Conservation (phyloP, 352 stramenopile species). For the Lagenidium giganteum region DNA sequence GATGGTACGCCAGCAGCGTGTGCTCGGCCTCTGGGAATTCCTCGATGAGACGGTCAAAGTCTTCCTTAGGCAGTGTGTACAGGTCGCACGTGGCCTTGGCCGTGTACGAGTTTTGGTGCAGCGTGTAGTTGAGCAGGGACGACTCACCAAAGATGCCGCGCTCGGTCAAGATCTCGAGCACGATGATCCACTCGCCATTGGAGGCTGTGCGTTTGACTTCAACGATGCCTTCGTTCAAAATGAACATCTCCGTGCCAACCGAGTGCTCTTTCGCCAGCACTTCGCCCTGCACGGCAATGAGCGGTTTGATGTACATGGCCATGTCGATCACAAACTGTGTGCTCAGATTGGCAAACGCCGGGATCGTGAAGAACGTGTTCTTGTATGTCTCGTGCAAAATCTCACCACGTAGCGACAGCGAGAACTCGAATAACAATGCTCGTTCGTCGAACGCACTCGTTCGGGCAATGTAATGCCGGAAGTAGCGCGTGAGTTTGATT, state of each 20-base stretch:
- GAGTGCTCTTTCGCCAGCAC: slow-evolving; percentile 44
- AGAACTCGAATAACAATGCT: slow-evolving; percentile 65
- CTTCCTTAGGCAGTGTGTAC: slow-evolving; percentile 60
- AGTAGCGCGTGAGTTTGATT: slow-evolving; percentile 44
- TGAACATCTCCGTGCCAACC: slow-evolving; percentile 68
- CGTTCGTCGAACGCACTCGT: slow-evolving; percentile 61
- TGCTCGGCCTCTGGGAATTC: slow-evolving; percentile 59
- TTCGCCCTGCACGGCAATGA: slow-evolving; percentile 49
- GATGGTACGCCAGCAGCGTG: slow-evolving; percentile 41
- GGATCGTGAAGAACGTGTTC: slow-evolving; percentile 57
- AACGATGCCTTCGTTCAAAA: slow-evolving; percentile 55
- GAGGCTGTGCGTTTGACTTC: slow-evolving; percentile 40
- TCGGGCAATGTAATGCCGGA: slow-evolving; percentile 63
- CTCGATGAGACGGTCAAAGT: slow-evolving; percentile 59
- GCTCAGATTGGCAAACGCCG: slow-evolving; percentile 46
- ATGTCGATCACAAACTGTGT: slow-evolving; percentile 67
- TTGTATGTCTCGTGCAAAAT: slow-evolving; percentile 65
- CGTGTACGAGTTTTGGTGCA: slow-evolving; percentile 57
- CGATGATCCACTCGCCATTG: slow-evolving; percentile 43
- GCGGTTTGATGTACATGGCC: slow-evolving; percentile 69
- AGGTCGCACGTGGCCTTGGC: slow-evolving; percentile 53
- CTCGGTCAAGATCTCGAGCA: slow-evolving; percentile 57
- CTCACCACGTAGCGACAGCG: slow-evolving; percentile 51
- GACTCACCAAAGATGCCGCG: slow-evolving; percentile 48
- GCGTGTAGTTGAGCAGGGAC: slow-evolving; percentile 50